Conservation (phyloP, 495 filamentous ascomycete species). For the Xylaria longipes region DNA sequence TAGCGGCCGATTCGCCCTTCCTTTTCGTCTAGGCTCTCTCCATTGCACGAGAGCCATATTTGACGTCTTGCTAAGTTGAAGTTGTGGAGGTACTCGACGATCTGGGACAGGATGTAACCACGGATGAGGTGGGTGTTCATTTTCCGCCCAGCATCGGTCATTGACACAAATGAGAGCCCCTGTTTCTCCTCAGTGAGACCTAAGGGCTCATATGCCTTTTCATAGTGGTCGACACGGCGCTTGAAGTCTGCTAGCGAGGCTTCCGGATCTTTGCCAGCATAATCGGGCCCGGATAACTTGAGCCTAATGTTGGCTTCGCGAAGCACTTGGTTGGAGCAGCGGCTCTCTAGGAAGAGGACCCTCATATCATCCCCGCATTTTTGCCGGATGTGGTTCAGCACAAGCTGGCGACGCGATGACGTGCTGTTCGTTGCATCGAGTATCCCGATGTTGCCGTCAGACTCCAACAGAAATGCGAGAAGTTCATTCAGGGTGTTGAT, state of each 20-base stretch:
- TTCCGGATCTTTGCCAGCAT: conserved; percentile 76
- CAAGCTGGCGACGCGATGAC: conserved; percentile 68
- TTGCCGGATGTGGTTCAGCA: conserved; percentile 73
- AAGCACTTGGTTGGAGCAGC: conserved; percentile 71
- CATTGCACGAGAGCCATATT: conserved; percentile 86
- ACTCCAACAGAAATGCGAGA: conserved; percentile 71
- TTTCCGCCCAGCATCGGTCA: conserved; percentile 88
- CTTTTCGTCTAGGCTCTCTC: conserved; percentile 71
- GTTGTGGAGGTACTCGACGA: conserved; percentile 81
- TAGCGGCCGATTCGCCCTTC: conserved; percentile 74
- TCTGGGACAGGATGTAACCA: conserved; percentile 79
- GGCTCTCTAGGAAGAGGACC: conserved; percentile 79
- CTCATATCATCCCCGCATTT: conserved; percentile 72
- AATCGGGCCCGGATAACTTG: conserved; percentile 83
- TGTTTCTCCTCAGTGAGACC: conserved; percentile 78
- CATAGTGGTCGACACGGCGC: conserved; percentile 76
- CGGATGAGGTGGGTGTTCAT: conserved; percentile 79
- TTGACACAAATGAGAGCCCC: conserved; percentile 50
- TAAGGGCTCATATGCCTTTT: conserved; percentile 77
- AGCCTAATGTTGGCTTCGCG: conserved; percentile 85
- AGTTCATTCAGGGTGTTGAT: conserved; percentile 80
- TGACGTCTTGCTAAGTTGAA: conserved; percentile 83
- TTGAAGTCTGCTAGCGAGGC: conserved; percentile 77
- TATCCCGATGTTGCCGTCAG: conserved; percentile 80
- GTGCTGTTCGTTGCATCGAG: conserved; percentile 88